Evolutionary conservation across 73 alveolate genomes (phyloP), one percentile per base, ranked within the genome.

Genomic region (Halteria grandinella): DNA sequence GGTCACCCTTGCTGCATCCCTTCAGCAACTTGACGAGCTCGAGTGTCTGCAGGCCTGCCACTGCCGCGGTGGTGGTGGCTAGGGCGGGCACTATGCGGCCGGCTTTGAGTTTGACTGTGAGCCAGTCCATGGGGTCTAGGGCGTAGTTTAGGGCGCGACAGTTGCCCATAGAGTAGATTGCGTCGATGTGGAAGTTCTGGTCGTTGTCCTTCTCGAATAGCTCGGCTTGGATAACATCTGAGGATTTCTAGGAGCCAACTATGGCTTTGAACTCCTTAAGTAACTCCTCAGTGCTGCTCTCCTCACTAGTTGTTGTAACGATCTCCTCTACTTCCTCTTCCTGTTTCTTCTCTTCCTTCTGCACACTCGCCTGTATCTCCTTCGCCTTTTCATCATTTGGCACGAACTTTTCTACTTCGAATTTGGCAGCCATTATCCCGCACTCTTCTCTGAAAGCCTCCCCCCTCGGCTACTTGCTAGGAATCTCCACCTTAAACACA

Each of bases 61-160:
- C 89, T 12, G 97, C 88, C 0, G 99, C 95, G 23, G 99, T 95
- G 0, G 99, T 95, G 0, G 99, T 95, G 29, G 99, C 99, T 27
- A 95, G 72, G 0, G 99, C 99, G 31, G 99, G 99, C 0, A 95
- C 90, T 27, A 95, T 95, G 72, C 99, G 71, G 25, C 99, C 99
- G 17, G 99, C 99, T 64, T 95, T 95, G 32, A 95, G 75, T 79
- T 95, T 95, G 7, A 93, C 97, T n/a, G 94, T 85, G 49, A 95
- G 87, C 99, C 99, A 95, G 77, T 95, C 99, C 97, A 93, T 90
- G 23, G 81, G 88, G 21, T 93, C 98, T 34, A 95, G 80, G 37
- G 69, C 69, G 76, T 95, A 95, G 79, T 95, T 95, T 27, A 69
- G 50, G 14, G 98, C 94, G 52, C 99, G 76, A 71, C 90, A 77